Conservation (phyloP, 306 rosid species). For the Datisca glomerata region DNA sequence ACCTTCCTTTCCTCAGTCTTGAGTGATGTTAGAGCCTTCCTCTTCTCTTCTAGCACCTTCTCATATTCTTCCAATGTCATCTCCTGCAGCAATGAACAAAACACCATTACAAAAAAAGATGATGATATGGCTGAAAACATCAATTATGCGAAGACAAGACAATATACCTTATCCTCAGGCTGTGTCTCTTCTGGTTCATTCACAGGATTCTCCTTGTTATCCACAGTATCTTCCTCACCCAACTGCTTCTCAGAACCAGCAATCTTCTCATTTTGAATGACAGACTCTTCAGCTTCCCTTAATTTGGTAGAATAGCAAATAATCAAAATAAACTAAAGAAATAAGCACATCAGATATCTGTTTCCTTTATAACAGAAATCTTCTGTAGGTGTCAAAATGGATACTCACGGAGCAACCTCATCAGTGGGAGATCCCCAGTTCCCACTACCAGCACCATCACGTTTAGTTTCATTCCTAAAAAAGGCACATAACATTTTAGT, state of each 20-base stretch:
- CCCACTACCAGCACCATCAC: conserved; percentile 55
- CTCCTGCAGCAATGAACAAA: conserved; percentile 31
- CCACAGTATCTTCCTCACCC: conserved; percentile 37
- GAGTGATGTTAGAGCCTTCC: conserved; percentile 53
- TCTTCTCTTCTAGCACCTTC: conserved; percentile 81
- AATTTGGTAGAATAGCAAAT: background rate
- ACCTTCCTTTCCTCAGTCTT: conserved; percentile 77
- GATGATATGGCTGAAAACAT: background rate
- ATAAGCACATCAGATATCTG: no score
- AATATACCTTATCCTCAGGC: conserved; percentile 72
- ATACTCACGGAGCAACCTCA: conserved; percentile 40
- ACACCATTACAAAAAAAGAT: background rate
- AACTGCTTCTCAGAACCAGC: conserved; percentile 52
- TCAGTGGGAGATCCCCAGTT: conserved; percentile 50
- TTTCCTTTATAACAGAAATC: no score
- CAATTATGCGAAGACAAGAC: background rate
- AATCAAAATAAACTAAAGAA: background rate
- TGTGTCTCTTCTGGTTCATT: conserved; percentile 65
- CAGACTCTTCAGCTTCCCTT: conserved; percentile 58
- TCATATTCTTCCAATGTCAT: conserved; percentile 92
- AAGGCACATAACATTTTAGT: no score
- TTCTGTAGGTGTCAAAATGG: background rate
- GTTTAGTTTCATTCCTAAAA: conserved; percentile 38
- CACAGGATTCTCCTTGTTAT: conserved; percentile 58
- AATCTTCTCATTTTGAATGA: conserved; percentile 49